A percentile compares a stretch with the other conserved stretches of the same genome.
Conservation (phyloP, 2,329 filamentous ascomycete species). For the Metarhizium rileyi region DNA sequence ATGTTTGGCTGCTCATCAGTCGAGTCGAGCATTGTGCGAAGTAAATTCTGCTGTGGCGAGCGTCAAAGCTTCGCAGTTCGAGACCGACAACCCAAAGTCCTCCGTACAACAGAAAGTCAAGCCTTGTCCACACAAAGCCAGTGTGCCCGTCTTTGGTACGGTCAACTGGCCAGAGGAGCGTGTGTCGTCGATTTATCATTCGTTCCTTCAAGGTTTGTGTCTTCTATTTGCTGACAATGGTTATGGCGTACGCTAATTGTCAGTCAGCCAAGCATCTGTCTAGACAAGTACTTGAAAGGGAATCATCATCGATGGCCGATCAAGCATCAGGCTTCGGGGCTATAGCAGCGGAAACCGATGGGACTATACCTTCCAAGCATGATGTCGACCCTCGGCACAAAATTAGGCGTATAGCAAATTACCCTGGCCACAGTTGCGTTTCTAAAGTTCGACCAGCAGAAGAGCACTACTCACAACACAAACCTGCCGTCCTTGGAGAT, state of each 20-base stretch:
- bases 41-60: not conserved
- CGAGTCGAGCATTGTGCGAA: not conserved
- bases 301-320: not conserved
- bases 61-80: not conserved
- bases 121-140: not conserved
- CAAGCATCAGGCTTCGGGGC: no score
- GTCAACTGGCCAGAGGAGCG: not conserved
- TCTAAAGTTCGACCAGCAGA: slow-evolving; percentile 19
- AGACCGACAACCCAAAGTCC: not conserved
- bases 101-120: not conserved
- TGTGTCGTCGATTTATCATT: not conserved
- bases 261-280: not conserved
- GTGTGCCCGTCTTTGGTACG: not conserved
- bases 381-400: not conserved
- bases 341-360: not conserved
- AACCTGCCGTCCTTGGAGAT: not conserved
- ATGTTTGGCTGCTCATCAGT: slow-evolving; percentile 1
- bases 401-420: slow-evolving; percentile 4
- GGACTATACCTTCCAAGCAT: not conserved
- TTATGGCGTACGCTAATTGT: not conserved
- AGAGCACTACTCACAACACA: slow-evolving; percentile 8
- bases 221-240: not conserved
- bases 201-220: not conserved
- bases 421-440: slow-evolving; percentile 13
- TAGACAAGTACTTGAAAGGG: not conserved